phyloP scores from a whole-genome alignment of 1,284 basidiomycete genomes.

The Sporisorium reilianum region DNA sequence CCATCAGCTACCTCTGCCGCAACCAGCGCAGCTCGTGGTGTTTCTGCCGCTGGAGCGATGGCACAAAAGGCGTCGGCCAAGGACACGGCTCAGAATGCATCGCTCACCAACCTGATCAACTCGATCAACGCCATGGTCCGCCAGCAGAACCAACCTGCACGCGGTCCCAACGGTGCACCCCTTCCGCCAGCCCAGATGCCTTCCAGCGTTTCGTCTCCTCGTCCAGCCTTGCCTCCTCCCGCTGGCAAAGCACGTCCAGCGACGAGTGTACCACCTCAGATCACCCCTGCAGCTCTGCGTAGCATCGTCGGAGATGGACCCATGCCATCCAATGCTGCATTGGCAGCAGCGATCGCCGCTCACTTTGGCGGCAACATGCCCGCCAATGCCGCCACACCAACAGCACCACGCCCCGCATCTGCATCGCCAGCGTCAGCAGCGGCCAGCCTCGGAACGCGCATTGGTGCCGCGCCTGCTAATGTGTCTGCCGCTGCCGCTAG shows the following conservation, averaged over 20 bases:
- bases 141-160: conserved; percentile 42
- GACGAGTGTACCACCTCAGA: conserved; percentile 8
- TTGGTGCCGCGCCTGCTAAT: background rate
- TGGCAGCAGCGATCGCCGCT: conserved; percentile 47
- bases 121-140: conserved; percentile 45
- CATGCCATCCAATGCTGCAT: conserved; percentile 50
- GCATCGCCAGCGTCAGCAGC: conserved; percentile 11
- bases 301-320: conserved; percentile 51
- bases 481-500: background rate
- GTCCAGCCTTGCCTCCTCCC: background rate
- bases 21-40: conserved; percentile 7
- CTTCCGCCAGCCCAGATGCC: conserved; percentile 31
- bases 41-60: background rate
- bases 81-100: conserved; percentile 28
- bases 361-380: conserved; percentile 48
- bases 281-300: conserved; percentile 31
- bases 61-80: conserved; percentile 7
- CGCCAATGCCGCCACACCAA: conserved; percentile 10
- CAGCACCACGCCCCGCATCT: conserved; percentile 18
- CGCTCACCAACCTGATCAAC: conserved; percentile 38
- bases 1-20: conserved; percentile 4
- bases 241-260: conserved; percentile 16
- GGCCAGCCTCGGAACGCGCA: background rate
- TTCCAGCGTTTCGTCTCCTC: conserved; percentile 1
- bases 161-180: conserved; percentile 46